Conservation (phyloP, 305 asterid species). For the Caryopteris hybrid region DNA sequence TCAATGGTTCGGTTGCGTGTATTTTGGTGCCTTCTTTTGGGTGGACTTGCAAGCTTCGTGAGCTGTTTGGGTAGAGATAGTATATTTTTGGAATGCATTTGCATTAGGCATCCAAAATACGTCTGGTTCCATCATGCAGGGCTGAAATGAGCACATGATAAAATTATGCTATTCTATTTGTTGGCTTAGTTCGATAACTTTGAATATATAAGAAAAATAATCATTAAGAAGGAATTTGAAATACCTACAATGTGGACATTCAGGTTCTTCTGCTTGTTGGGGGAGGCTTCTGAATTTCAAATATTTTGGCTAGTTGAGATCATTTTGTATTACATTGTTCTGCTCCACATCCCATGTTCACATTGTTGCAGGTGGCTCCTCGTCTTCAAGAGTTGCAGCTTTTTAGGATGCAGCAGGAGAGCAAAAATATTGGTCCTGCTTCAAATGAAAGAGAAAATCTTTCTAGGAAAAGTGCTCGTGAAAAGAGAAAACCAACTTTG, state of each 20-base stretch:
- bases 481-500: constrained; percentile 66
- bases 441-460: constrained; percentile 47
- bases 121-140: too few species aligned
- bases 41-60: constrained; percentile 7
- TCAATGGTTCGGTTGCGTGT: not conserved
- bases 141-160: not conserved
- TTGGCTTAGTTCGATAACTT: not conserved
- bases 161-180: too few species aligned
- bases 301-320: not conserved
- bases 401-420: constrained; percentile 71
- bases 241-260: not conserved
- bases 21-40: not conserved
- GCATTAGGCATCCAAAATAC: too few species aligned
- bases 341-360: constrained; percentile 4
- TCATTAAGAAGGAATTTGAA: not conserved
- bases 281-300: not conserved
- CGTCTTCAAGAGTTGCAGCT: constrained; percentile 85
- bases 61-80: not conserved
- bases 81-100: not conserved
- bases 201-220: not conserved
- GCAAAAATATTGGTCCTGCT: constrained; percentile 36
- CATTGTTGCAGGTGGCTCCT: constrained; percentile 69
- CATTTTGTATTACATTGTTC: constrained; percentile 1
- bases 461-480: constrained; percentile 45
- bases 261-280: not conserved